Conservation (phyloP, 169 alveolate genomes). For the Eimeria tenella region DNA sequence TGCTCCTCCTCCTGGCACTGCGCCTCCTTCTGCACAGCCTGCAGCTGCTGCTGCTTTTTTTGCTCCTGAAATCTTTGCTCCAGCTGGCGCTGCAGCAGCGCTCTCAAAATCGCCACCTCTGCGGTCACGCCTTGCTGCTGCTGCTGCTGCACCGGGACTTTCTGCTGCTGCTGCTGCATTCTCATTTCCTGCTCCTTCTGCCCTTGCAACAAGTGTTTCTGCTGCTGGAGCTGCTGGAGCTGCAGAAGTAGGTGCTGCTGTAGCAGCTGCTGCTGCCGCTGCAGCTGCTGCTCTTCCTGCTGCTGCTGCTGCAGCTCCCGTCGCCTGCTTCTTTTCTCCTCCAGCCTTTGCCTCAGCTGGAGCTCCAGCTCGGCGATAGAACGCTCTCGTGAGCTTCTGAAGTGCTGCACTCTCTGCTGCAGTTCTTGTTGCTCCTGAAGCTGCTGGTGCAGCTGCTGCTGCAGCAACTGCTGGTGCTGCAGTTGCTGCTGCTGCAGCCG, state of each 20-base stretch:
- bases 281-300: conserved; percentile 37
- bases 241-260: conserved; percentile 1
- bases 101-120: neutral
- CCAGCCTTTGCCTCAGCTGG: neutral
- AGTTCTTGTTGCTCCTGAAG: neutral
- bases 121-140: neutral
- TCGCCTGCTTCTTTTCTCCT: neutral
- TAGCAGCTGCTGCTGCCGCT: conserved; percentile 47
- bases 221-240: conserved; percentile 17
- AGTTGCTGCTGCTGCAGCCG: neutral
- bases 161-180: conserved; percentile 31
- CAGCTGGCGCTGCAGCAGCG: conserved; percentile 12
- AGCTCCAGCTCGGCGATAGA: neutral
- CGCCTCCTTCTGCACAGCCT: neutral
- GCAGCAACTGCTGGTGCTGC: conserved; percentile 4
- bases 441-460: conserved; percentile 33
- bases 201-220: conserved; percentile 39
- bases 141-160: conserved; percentile 5
- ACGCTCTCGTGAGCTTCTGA: neutral
- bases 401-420: conserved; percentile 1
- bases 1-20: neutral
- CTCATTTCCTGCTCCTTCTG: neutral
- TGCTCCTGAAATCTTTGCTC: neutral
- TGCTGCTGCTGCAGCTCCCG: conserved; percentile 46
- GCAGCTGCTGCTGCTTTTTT: conserved; percentile 10